Evolutionary conservation across 768 basidiomycete species (phyloP).

Genomic region (Suillus fuscotomentosus): DNA sequence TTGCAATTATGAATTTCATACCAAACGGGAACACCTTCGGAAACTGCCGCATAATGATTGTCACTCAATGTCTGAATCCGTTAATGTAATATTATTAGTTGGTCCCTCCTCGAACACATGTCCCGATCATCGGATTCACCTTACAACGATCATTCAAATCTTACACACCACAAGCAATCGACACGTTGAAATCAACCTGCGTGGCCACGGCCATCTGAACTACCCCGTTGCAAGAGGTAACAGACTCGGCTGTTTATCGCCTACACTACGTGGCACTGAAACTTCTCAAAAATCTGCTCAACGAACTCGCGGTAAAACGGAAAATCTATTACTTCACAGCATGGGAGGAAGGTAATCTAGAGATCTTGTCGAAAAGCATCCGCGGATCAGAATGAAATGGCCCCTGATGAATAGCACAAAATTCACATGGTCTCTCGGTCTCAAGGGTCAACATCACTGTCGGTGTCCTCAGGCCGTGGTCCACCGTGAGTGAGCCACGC

Average conservation of each 20-base stretch:
- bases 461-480: conserved; percentile 79
- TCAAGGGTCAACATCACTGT: conserved; percentile 48
- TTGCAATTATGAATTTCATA: neutral
- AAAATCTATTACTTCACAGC: conserved; percentile 4
- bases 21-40: neutral
- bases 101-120: conserved; percentile 1
- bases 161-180: neutral
- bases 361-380: conserved; percentile 1
- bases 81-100: conserved; percentile 1
- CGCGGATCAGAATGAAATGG: conserved; percentile 6
- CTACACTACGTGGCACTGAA: neutral
- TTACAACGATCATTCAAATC: conserved; percentile 6
- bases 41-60: neutral
- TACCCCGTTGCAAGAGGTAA: neutral
- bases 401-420: neutral
- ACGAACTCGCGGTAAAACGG: neutral
- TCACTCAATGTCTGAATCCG: neutral
- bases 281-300: neutral
- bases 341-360: conserved; percentile 5
- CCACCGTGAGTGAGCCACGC: conserved; percentile 85
- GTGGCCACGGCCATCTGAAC: neutral
- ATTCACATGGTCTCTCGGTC: neutral
- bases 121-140: neutral
- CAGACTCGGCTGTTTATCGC: neutral
- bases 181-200: neutral